Percentiles rank a stretch among this genome's conserved stretches.
Evolutionary conservation across 2,329 filamentous ascomycete genomes (phyloP).

Genomic region (Monosporascus sp.): DNA sequence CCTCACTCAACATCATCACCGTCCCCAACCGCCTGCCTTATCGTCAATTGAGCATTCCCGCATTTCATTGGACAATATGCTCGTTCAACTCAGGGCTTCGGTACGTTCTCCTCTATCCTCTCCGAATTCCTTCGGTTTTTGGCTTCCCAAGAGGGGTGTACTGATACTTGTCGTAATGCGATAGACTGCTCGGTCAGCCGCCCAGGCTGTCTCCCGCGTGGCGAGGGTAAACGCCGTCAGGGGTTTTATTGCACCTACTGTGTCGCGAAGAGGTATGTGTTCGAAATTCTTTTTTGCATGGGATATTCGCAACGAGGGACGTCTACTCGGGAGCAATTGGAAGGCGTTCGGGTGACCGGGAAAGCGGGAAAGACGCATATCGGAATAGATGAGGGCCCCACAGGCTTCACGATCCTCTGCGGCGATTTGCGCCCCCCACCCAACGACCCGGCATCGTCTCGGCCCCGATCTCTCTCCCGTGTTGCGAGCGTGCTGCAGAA

Average conservation of each 20-base stretch:
- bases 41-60: slow-evolving; percentile 45
- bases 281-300: slow-evolving; percentile 20
- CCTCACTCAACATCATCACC: slow-evolving; percentile 1
- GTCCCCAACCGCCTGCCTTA: slow-evolving; percentile 21
- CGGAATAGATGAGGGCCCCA: not conserved
- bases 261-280: slow-evolving; percentile 57
- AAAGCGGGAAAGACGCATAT: not conserved
- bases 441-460: no score
- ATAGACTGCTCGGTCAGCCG: slow-evolving; percentile 46
- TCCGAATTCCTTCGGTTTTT: slow-evolving; percentile 3
- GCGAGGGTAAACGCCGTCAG: slow-evolving; percentile 44
- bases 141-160: not conserved
- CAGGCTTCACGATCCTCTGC: not conserved
- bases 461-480: no score
- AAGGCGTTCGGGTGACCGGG: not conserved
- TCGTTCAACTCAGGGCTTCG: slow-evolving; percentile 51
- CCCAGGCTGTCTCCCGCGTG: slow-evolving; percentile 45
- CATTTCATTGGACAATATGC: slow-evolving; percentile 44
- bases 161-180: slow-evolving; percentile 19
- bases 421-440: no score
- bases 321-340: not conserved
- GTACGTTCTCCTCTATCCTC: slow-evolving; percentile 36
- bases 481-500: no score
- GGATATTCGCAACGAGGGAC: not conserved
- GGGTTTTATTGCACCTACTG: slow-evolving; percentile 56